A percentile compares a stretch with the other conserved stretches of the same genome.
Conservation (phyloP, 2,329 filamentous ascomycete species). For the Nemania bipapillata region DNA sequence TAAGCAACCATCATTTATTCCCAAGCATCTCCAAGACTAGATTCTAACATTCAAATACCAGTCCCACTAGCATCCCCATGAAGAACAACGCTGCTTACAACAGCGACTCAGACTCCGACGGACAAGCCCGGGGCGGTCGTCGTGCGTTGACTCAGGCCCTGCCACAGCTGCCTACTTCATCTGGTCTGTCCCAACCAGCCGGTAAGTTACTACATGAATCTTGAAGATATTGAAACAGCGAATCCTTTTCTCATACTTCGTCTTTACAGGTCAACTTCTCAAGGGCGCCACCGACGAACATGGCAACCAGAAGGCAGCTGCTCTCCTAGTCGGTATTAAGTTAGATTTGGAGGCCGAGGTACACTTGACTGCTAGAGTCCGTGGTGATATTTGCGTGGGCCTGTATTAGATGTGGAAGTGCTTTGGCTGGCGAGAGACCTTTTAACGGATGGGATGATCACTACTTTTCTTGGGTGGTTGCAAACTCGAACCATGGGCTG, state of each 20-base stretch:
- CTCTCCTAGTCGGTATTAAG: constrained; percentile 70
- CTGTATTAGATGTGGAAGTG: constrained; percentile 58
- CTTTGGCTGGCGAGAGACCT: not conserved
- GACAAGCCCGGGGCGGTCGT: constrained; percentile 48
- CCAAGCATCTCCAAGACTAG: not conserved
- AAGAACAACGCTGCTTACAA: constrained; percentile 50
- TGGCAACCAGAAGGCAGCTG: constrained; percentile 67
- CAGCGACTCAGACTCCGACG: constrained; percentile 55
- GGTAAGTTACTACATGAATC: constrained; percentile 35
- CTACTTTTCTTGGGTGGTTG: not conserved
- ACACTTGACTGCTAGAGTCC: constrained; percentile 68
- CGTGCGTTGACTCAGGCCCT: constrained; percentile 39
- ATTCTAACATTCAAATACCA: constrained; percentile 36
- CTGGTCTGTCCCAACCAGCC: constrained; percentile 43
- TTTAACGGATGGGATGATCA: constrained; percentile 10
- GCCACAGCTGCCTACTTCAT: constrained; percentile 44
- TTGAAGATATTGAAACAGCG: not conserved
- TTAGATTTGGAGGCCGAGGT: constrained; percentile 71
- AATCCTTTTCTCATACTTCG: constrained; percentile 8
- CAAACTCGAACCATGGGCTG: constrained; percentile 10
- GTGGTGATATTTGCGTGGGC: constrained; percentile 70
- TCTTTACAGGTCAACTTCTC: constrained; percentile 61
- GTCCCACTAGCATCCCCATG: constrained; percentile 42
- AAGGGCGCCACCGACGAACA: constrained; percentile 67
- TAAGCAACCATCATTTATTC: constrained; percentile 33